phyloP scores from a whole-genome alignment of 805 yeast genomes.

The Ogataea corticis region DNA sequence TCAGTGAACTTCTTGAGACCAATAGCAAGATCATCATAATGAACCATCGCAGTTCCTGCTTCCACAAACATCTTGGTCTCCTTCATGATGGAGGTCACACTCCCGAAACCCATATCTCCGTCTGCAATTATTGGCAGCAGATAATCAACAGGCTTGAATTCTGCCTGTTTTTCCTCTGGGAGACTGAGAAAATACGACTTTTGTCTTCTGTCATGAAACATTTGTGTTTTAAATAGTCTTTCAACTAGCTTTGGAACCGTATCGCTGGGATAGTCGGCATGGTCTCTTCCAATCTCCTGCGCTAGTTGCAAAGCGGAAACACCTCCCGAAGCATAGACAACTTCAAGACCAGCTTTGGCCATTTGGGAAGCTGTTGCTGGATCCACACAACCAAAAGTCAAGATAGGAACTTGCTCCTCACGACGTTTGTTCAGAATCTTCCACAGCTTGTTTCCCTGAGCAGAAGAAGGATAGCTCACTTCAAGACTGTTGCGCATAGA shows the following conservation, averaged over 20 bases:
- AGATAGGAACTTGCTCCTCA: constrained; percentile 45
- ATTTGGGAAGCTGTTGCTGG: constrained; percentile 64
- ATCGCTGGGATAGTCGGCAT: constrained; percentile 69
- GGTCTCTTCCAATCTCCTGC: constrained; percentile 64
- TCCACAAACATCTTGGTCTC: constrained; percentile 66
- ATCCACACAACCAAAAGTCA: constrained; percentile 61
- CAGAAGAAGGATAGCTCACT: constrained; percentile 44
- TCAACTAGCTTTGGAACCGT: constrained; percentile 70
- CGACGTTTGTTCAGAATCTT: constrained; percentile 42
- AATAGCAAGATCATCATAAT: constrained; percentile 62
- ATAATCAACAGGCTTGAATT: constrained; percentile 43
- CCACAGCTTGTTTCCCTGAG: constrained; percentile 55
- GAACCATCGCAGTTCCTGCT: constrained; percentile 66
- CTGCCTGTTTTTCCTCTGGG: constrained; percentile 14
- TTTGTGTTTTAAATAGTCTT: constrained; percentile 57
- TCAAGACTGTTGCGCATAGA: constrained; percentile 51
- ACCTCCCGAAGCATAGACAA: constrained; percentile 60
- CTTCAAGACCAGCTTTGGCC: constrained; percentile 50
- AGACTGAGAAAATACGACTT: constrained; percentile 15
- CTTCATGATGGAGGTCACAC: constrained; percentile 62
- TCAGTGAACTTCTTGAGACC: constrained; percentile 71
- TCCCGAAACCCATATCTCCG: constrained; percentile 70
- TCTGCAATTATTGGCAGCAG: constrained; percentile 65
- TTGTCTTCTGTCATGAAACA: constrained; percentile 51
- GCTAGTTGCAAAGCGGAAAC: constrained; percentile 60